Percentiles rank a stretch among this genome's conserved stretches.
phyloP scores from a whole-genome alignment of 176 grass and related monocot species.

The Triticum aestivum region IWGSC_CS_RefSeq_v2.1 NC_057797.1:566904962-566905461 shows the following conservation, averaged over 20 bases:
- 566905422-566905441: too few relatives aligned
- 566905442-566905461: not conserved
- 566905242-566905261: not conserved
- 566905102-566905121: not conserved
- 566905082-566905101: not conserved
- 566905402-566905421: too few relatives aligned
- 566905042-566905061: not conserved
- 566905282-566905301: too few relatives aligned
- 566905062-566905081: not conserved
- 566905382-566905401: too few relatives aligned
- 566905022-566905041: not conserved
- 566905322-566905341: too few relatives aligned
- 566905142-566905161: too few relatives aligned
- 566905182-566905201: too few relatives aligned
- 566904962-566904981: not conserved
- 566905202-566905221: too few relatives aligned
- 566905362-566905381: too few relatives aligned
- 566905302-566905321: too few relatives aligned
- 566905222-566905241: not conserved
- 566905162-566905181: not conserved
- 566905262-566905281: too few relatives aligned
- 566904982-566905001: not conserved
- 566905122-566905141: not conserved
- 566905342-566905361: too few relatives aligned
- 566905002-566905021: conserved; percentile 15